Evolutionary conservation across 768 basidiomycete species (phyloP).

Genomic region (Russula earlei): DNA sequence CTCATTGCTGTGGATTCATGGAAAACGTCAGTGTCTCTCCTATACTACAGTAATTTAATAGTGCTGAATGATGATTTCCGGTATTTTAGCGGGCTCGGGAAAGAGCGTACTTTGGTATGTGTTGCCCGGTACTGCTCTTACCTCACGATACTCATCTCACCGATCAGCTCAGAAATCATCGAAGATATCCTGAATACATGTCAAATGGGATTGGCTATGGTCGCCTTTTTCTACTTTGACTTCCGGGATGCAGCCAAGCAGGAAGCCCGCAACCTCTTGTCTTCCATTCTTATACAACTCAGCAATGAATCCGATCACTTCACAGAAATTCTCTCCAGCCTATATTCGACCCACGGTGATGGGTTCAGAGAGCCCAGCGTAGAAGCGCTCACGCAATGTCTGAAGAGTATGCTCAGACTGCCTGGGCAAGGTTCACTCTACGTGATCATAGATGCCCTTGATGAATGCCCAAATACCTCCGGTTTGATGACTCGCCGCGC

Average conservation of each 20-base stretch:
- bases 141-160: neutral
- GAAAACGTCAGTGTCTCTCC: neutral
- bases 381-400: neutral
- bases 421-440: neutral
- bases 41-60: neutral
- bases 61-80: neutral
- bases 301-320: neutral
- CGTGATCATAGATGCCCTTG: neutral
- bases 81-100: neutral
- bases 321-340: neutral
- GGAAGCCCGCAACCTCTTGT: neutral
- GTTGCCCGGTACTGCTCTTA: too few species aligned
- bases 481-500: neutral
- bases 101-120: neutral
- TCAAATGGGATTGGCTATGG: neutral
- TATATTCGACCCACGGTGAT: neutral
- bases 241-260: neutral
- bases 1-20: neutral
- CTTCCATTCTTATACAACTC: neutral
- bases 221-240: neutral
- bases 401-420: neutral
- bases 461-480: neutral
- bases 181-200: neutral
- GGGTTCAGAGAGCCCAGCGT: neutral
- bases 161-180: neutral